Conservation (phyloP, 2,329 filamentous ascomycete species). For the Biscogniauxia sp. region DNA sequence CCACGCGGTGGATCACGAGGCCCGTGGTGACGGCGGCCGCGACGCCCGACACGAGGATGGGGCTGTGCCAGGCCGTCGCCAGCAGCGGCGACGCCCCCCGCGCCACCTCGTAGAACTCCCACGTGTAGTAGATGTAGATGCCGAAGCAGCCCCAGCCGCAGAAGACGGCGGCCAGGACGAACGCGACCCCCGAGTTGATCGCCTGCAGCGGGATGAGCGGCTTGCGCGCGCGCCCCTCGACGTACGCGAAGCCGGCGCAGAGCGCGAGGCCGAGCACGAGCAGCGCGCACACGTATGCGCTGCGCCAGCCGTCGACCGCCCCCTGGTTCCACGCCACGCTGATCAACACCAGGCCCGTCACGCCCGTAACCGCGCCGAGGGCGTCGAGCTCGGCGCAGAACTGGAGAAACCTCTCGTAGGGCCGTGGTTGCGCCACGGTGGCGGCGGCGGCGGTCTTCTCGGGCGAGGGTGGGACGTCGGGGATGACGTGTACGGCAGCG, state of each 20-base stretch:
- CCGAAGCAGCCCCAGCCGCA: constrained; percentile 47
- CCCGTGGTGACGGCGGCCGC: constrained; percentile 32
- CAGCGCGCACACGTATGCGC: constrained; percentile 49
- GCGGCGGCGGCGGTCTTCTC: constrained; percentile 4
- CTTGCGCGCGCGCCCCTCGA: constrained; percentile 46
- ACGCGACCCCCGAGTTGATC: constrained; percentile 45
- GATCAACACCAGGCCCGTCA: constrained; percentile 52
- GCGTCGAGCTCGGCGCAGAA: constrained; percentile 27
- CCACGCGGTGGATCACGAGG: constrained; percentile 31
- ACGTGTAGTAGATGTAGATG: constrained; percentile 44
- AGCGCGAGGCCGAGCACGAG: constrained; percentile 51
- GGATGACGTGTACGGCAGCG: constrained; percentile 27
- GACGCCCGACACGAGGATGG: constrained; percentile 37
- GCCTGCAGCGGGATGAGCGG: constrained; percentile 53
- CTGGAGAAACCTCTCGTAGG: constrained; percentile 15
- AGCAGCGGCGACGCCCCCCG: constrained; percentile 38
- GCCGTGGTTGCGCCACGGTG: no score
- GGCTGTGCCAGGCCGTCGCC: constrained; percentile 38
- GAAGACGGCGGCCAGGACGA: constrained; percentile 48
- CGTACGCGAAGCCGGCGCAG: constrained; percentile 47
- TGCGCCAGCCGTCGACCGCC: constrained; percentile 49
- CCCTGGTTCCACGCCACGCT: constrained; percentile 62
- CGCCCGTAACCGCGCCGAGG: constrained; percentile 38
- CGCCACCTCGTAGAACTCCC: constrained; percentile 39
- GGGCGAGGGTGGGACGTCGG: constrained; percentile 10